These are phyloP conservation scores for Annulohypoxylon maeteangense DNA, from an alignment of 495 filamentous ascomycete genomes.

Conservation along the genomic window DNA sequence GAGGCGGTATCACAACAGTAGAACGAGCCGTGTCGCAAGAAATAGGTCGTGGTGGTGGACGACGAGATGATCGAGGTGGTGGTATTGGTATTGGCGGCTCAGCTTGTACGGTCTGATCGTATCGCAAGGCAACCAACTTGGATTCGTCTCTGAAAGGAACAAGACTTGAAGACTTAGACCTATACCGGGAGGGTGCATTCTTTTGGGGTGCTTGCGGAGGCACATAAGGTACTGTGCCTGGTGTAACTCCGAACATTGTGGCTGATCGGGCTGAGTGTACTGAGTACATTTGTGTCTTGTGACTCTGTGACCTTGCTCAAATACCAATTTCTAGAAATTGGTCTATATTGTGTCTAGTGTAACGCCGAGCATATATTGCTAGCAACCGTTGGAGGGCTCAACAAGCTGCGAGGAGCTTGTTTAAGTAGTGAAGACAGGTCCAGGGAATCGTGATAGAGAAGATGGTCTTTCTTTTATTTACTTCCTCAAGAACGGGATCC, in stretches of 20 bases:
- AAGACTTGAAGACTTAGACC: slow-evolving; percentile 46
- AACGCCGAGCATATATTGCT: slow-evolving; percentile 13
- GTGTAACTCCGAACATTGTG: slow-evolving; percentile 40
- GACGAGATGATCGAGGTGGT: slow-evolving; percentile 50
- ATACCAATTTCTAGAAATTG: slow-evolving; percentile 10
- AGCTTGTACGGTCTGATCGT: slow-evolving; percentile 65
- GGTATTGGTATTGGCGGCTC: slow-evolving; percentile 66
- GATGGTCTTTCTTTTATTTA: neutral
- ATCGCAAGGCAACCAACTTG: slow-evolving; percentile 62
- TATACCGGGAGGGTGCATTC: slow-evolving; percentile 51
- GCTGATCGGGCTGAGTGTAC: slow-evolving; percentile 24
- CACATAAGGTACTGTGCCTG: slow-evolving; percentile 25
- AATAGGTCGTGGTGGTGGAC: slow-evolving; percentile 42
- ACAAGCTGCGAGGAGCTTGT: slow-evolving; percentile 18
- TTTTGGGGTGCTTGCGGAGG: slow-evolving; percentile 50
- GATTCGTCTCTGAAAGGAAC: slow-evolving; percentile 59
- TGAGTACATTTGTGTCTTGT: slow-evolving; percentile 21
- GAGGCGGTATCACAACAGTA: slow-evolving; percentile 51
- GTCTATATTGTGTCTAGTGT: slow-evolving; percentile 23
- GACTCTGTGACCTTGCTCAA: slow-evolving; percentile 1
- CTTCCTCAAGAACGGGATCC: neutral
- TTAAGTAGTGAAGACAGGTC: neutral
- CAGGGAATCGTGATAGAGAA: neutral
- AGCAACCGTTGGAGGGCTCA: slow-evolving; percentile 24
- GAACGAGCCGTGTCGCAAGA: slow-evolving; percentile 33